Percentiles rank a stretch among this genome's conserved stretches.
phyloP scores from a whole-genome alignment of 2,329 filamentous ascomycete species.

The Aureobasidium subglaciale region DNA sequence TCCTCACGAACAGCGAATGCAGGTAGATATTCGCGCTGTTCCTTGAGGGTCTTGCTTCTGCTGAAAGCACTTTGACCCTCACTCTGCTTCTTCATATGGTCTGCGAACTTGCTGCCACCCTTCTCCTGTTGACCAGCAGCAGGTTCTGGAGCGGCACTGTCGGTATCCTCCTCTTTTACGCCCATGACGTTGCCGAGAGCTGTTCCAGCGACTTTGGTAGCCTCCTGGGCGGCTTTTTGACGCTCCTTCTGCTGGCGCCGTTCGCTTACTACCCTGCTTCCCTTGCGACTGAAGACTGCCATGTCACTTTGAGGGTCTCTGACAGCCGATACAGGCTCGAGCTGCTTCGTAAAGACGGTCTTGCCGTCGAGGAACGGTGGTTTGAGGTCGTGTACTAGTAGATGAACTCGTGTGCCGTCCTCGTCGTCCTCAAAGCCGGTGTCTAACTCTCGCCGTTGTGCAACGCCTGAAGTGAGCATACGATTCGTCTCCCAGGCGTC shows the following conservation, averaged over 20 bases:
- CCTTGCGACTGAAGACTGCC: conserved; percentile 95
- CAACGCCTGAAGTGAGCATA: conserved; percentile 94
- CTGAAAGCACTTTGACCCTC: conserved; percentile 84
- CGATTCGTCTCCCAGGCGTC: conserved; percentile 99
- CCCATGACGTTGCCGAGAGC: conserved; percentile 92
- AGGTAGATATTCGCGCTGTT: conserved; percentile 88
- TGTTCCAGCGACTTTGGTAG: conserved; percentile 87
- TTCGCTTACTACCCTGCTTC: conserved; percentile 87
- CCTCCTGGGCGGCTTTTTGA: conserved; percentile 88
- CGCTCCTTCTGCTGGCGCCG: conserved; percentile 86
- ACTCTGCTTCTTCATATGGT: conserved; percentile 76
- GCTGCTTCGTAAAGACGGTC: conserved; percentile 93
- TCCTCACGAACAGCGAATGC: conserved; percentile 96
- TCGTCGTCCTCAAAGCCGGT: conserved; percentile 85
- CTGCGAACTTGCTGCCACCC: conserved; percentile 70
- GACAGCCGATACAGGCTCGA: conserved; percentile 90
- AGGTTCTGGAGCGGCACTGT: conserved; percentile 74
- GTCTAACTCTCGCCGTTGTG: conserved; percentile 75
- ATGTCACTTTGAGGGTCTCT: conserved; percentile 94
- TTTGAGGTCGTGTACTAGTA: conserved; percentile 86
- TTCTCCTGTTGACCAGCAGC: conserved; percentile 50
- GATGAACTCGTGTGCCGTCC: conserved; percentile 79
- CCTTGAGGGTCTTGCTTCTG: conserved; percentile 78
- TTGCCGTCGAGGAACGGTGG: conserved; percentile 92
- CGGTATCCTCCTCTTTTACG: conserved; percentile 80